These are phyloP conservation scores for Tilletia setariae DNA, from an alignment of 1,284 basidiomycete genomes.

Conservation along the genomic window DNA sequence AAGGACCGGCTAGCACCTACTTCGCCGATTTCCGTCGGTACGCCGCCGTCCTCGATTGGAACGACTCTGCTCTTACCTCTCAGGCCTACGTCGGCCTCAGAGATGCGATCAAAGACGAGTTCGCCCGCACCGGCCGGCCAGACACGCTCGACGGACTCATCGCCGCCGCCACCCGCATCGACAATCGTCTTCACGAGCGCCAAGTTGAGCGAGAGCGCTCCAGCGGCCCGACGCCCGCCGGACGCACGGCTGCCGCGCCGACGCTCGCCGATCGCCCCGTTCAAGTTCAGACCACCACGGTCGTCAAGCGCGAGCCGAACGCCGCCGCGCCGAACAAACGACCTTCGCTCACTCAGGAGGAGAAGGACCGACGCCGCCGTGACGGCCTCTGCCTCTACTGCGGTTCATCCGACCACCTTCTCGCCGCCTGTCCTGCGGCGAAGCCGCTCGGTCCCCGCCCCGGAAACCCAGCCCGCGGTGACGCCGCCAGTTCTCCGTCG, in stretches of 20 bases:
- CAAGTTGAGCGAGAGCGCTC: slow-evolving; percentile 2
- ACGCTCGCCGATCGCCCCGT: neutral
- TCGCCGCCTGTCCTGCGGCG: neutral
- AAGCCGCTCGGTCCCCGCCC: neutral
- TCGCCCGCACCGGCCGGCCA: too few species aligned
- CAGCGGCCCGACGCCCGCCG: too few species aligned
- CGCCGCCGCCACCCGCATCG: too few species aligned
- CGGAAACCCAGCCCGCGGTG: neutral
- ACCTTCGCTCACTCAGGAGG: neutral
- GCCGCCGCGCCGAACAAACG: neutral
- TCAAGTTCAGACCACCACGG: neutral
- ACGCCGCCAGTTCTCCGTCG: neutral
- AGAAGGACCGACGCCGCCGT: too few species aligned
- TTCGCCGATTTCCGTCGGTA: slow-evolving; percentile 14
- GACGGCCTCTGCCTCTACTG: neutral
- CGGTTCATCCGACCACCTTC: neutral
- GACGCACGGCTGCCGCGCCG: neutral
- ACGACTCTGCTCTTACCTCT: too few species aligned
- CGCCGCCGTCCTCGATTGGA: too few species aligned
- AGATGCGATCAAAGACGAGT: too few species aligned
- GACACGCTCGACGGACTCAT: too few species aligned
- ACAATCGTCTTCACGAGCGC: slow-evolving; percentile 6
- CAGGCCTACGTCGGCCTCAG: too few species aligned
- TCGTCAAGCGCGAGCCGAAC: neutral
- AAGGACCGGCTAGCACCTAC: neutral